A percentile compares a stretch with the other conserved stretches of the same genome.
Conservation (phyloP, 257 asterid species). For the Ilex aquifolium region DNA sequence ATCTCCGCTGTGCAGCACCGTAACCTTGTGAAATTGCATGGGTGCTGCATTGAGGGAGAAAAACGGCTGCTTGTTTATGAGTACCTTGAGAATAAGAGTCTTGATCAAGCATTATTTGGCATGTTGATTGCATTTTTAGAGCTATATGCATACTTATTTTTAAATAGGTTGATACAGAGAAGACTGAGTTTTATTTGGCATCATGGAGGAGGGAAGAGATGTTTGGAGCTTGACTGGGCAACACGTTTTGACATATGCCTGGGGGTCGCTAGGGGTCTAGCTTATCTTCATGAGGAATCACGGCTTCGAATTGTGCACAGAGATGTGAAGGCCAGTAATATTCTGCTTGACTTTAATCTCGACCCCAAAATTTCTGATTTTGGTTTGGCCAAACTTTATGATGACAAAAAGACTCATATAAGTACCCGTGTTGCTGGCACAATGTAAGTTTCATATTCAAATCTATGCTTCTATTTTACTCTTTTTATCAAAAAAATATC, state of each 20-base stretch:
- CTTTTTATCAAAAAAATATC: conserved; percentile 14
- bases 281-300: conserved; percentile 76
- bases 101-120: conserved; percentile 66
- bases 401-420: conserved; percentile 71
- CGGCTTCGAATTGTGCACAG: conserved; percentile 58
- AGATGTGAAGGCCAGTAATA: conserved; percentile 78
- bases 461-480: neutral
- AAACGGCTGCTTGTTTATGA: conserved; percentile 76
- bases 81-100: conserved; percentile 74
- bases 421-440: conserved; percentile 92
- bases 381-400: conserved; percentile 68
- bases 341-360: conserved; percentile 57
- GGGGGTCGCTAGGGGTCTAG: conserved; percentile 73
- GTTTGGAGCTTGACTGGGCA: conserved; percentile 55
- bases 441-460: conserved; percentile 35
- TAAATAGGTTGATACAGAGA: neutral
- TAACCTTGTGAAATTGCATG: conserved; percentile 70
- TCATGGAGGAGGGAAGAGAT: conserved; percentile 32
- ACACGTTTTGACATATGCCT: conserved; percentile 60
- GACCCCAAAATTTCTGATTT: conserved; percentile 70
- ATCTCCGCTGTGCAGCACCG: conserved; percentile 94
- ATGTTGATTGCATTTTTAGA: neutral
- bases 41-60: conserved; percentile 81
- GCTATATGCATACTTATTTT: neutral
- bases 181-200: neutral